Base-by-base conservation (phyloP, 805 yeast genomes). In the Saccharomycopsis sp. region DNA sequence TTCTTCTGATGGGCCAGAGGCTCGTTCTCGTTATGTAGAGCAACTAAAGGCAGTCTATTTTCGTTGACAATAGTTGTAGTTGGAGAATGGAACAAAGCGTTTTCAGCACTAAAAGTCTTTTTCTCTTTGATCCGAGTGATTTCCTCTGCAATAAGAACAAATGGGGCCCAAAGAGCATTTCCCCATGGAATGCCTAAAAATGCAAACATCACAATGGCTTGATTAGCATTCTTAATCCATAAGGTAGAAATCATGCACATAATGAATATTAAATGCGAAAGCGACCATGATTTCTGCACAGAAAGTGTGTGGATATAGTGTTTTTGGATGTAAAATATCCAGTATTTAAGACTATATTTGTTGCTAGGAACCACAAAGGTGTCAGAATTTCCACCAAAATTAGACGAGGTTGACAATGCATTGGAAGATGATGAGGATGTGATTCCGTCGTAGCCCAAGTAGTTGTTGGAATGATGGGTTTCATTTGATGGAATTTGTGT, bases 101-200 rank as follows among this genome's bases (percentile, higher is more conserved):
- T 42, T 49, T 57, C 49, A 3, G 65, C 67, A n/a, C 65, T 57
- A 3, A 59, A 60, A 0, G 75, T 70, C 58, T 78, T 78, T 29
- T 77, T 72, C 62, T 77, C 81, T 61, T 78, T 79, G 34, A 81
- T 78, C 56, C 83, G 69, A 34, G 83, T 73, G 17, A 80, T 73
- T 61, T 81, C 85, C 64, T 81, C 84, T 38, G 85, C 79, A 9
- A 84, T 81, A 44, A 84, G 65, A 0, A 82, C 83, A 67, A 82
- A 84, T 3, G 88, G 88, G 1, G 84, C 83, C 88, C 88, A 84
- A 17, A 82, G 73, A 0, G 86, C 84, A 59, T 75, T 75, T 1
- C 87, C 87, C 88, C 88, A 84, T 0, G 86, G 78, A 20, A 83
- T 70, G 2, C 88, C 88, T 51, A 82, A 66, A 15, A 82, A 64